Evolutionary conservation across 306 rosid species (phyloP).

Genomic region (Malus orientalis): DNA sequence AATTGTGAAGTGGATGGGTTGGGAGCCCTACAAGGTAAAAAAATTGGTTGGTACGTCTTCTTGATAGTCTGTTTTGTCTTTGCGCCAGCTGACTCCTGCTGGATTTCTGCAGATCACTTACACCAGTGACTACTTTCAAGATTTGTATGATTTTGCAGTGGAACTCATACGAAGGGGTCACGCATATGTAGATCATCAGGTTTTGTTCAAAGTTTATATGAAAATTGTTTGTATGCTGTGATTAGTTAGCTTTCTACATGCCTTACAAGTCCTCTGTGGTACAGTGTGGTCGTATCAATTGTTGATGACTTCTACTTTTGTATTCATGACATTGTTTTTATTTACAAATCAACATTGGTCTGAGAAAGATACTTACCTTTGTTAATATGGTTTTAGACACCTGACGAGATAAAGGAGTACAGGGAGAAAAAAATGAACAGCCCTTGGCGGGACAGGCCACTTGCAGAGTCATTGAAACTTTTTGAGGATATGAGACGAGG

Average conservation of each 20-base stretch:
- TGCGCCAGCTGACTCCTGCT: neutral
- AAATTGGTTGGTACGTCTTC: neutral
- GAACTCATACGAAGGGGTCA: constrained; percentile 81
- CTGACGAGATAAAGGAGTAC: constrained; percentile 82
- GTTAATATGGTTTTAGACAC: constrained; percentile 50
- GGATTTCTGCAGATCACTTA: constrained; percentile 62
- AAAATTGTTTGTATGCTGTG: neutral
- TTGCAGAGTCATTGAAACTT: constrained; percentile 69
- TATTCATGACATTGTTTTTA: neutral
- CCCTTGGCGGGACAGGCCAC: constrained; percentile 95
- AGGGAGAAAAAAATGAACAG: constrained; percentile 93
- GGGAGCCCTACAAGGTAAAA: constrained; percentile 85
- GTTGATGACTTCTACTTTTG: neutral
- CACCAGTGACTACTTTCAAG: constrained; percentile 93
- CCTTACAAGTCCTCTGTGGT: neutral
- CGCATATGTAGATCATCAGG: constrained; percentile 98
- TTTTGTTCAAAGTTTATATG: neutral
- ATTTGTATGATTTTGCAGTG: constrained; percentile 84
- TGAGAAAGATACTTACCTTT: constrained; percentile 1
- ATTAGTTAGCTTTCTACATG: neutral
- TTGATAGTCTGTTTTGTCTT: neutral
- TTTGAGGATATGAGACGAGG: constrained; percentile 92
- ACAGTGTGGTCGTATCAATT: neutral
- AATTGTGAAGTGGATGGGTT: constrained; percentile 97
- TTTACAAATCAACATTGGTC: neutral